Conservation (phyloP, 305 asterid genomes). For the Fraxinus dipetala region DNA sequence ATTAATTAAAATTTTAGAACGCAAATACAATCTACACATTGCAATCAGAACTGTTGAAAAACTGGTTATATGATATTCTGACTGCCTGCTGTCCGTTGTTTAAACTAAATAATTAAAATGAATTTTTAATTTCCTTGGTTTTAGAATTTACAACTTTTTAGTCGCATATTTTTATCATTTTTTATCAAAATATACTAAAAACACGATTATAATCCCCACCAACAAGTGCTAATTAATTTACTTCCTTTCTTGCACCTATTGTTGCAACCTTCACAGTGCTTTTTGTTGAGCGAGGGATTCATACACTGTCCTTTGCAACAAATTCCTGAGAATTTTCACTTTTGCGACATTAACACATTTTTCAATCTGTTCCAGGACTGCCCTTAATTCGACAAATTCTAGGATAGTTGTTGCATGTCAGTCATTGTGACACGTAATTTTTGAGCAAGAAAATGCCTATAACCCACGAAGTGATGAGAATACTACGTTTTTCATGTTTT, state of each 20-base stretch:
- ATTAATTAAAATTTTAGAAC: background rate
- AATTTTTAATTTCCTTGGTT: background rate
- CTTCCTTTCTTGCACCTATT: slow-evolving; percentile 35
- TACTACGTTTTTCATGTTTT: slow-evolving; percentile 12
- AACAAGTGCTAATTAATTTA: background rate
- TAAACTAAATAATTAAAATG: background rate
- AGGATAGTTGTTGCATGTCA: slow-evolving; percentile 49
- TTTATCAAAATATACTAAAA: too few relatives aligned
- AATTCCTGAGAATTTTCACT: slow-evolving; percentile 47
- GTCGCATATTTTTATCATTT: background rate
- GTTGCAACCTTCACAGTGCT: slow-evolving; percentile 53
- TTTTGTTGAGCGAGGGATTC: slow-evolving; percentile 34
- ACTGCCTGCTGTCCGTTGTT: background rate
- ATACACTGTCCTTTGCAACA: slow-evolving; percentile 62
- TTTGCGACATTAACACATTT: slow-evolving; percentile 38
- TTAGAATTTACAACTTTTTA: background rate
- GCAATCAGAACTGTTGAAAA: background rate
- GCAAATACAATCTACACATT: background rate
- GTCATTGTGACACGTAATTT: slow-evolving; percentile 18
- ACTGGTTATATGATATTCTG: background rate
- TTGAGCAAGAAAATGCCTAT: slow-evolving; percentile 31
- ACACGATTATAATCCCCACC: too few relatives aligned
- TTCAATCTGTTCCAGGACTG: slow-evolving; percentile 59
- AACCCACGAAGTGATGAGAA: slow-evolving; percentile 27
- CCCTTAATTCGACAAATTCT: slow-evolving; percentile 43